phyloP scores from a whole-genome alignment of 495 filamentous ascomycete genomes.

The Podospora fimiseda region DNA sequence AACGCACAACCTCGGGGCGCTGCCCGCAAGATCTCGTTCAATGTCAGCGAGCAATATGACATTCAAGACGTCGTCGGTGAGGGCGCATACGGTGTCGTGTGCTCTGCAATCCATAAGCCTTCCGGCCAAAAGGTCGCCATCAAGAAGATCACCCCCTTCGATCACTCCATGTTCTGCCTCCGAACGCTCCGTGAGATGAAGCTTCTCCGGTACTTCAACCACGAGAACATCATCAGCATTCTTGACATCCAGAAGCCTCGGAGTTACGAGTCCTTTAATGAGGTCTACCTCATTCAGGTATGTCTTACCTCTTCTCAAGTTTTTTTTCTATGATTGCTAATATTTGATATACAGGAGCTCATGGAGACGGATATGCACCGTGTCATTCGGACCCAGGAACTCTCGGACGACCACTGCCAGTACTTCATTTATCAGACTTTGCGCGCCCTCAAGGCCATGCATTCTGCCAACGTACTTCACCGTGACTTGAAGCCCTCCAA shows the following conservation, averaged over 20 bases:
- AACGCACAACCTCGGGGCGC: conserved; percentile 31
- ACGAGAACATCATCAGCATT: conserved; percentile 99
- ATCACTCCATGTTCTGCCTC: conserved; percentile 98
- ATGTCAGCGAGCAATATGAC: conserved; percentile 98
- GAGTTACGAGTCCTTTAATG: conserved; percentile 91
- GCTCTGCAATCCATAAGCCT: conserved; percentile 96
- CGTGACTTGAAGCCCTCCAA: conserved; percentile 98
- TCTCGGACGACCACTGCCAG: conserved; percentile 98
- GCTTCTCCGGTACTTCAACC: conserved; percentile 97
- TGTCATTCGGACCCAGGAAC: conserved; percentile 96
- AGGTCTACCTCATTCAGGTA: conserved; percentile 98
- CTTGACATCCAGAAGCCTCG: conserved; percentile 97
- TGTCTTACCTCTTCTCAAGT: too few species aligned
- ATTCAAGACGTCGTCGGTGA: conserved; percentile 99
- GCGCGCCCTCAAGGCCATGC: conserved; percentile 97
- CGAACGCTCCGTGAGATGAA: conserved; percentile 99
- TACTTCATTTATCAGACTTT: conserved; percentile 99
- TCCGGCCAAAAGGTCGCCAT: conserved; percentile 98
- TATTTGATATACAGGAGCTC: conserved; percentile 59
- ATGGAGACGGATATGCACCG: conserved; percentile 99
- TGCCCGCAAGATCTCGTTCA: conserved; percentile 98
- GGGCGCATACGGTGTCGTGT: conserved; percentile 97
- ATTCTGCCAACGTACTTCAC: conserved; percentile 97
- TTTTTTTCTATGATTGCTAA: not conserved
- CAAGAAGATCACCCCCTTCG: conserved; percentile 99